Percentiles rank a stretch among this genome's conserved stretches.
phyloP scores from a whole-genome alignment of 305 asterid species.

The Solanum chacoense region DNA sequence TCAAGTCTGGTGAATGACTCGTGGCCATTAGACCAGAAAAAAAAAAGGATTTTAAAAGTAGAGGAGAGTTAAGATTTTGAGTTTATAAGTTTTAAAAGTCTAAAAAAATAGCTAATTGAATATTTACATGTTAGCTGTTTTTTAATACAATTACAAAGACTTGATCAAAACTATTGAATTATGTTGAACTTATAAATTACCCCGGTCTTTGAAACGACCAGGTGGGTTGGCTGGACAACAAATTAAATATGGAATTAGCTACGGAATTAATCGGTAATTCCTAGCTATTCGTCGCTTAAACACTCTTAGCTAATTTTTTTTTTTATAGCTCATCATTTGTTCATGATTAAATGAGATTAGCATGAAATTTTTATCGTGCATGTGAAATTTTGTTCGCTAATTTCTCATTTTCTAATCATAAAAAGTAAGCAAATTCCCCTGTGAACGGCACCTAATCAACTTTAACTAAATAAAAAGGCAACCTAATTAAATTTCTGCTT shows the following conservation, averaged over 20 bases:
- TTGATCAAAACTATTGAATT: background rate
- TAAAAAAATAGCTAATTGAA: background rate
- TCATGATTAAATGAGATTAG: background rate
- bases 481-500: background rate
- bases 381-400: background rate
- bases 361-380: no score
- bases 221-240: background rate
- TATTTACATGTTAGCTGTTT: background rate
- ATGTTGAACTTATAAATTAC: background rate
- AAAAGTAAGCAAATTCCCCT: background rate
- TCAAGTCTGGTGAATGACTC: no score
- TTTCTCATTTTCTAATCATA: background rate
- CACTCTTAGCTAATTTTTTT: background rate
- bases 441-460: background rate
- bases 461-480: background rate
- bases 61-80: background rate
- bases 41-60: background rate
- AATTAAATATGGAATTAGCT: background rate
- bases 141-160: background rate
- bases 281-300: background rate
- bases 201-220: background rate
- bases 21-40: no score
- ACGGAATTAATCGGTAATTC: background rate
- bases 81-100: background rate
- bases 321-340: background rate